A percentile compares a stretch with the other conserved stretches of the same genome.
phyloP scores from a whole-genome alignment of 2,329 filamentous ascomycete species.

The Fusarium abutilonis region DNA sequence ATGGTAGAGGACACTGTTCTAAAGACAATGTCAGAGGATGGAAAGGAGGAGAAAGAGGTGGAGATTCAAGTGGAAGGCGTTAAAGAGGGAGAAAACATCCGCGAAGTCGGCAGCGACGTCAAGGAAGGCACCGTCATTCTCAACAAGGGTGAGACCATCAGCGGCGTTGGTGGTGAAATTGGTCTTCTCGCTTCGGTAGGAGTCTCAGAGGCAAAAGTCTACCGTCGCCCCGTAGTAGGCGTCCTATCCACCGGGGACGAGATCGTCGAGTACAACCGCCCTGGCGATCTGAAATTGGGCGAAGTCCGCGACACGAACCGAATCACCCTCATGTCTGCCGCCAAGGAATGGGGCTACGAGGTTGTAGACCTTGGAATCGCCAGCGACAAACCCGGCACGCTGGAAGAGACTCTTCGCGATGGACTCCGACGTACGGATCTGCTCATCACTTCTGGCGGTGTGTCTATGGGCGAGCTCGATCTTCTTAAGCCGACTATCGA shows the following conservation, averaged over 20 bases:
- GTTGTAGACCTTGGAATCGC: constrained; percentile 88
- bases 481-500: constrained; percentile 97
- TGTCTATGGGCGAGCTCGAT: constrained; percentile 98
- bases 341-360: constrained; percentile 77
- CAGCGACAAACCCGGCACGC: constrained; percentile 73
- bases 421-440: constrained; percentile 81
- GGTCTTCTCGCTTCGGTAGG: constrained; percentile 90
- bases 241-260: constrained; percentile 96
- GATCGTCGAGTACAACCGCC: constrained; percentile 78
- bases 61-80: constrained; percentile 85
- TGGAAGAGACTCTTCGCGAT: constrained; percentile 80
- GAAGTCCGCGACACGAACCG: constrained; percentile 96
- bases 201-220: constrained; percentile 74
- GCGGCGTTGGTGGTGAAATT: constrained; percentile 87
- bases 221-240: constrained; percentile 80
- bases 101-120: constrained; percentile 91
- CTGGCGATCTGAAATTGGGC: constrained; percentile 72
- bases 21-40: constrained; percentile 78
- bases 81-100: constrained; percentile 83
- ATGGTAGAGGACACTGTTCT: constrained; percentile 92
- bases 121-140: constrained; percentile 75
- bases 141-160: constrained; percentile 81
- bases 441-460: constrained; percentile 90
- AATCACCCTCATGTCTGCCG: constrained; percentile 83
- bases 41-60: constrained; percentile 84